A percentile compares a stretch with the other conserved stretches of the same genome.
phyloP scores from a whole-genome alignment of 257 asterid genomes.

The Rehmannia glutinosa region DNA sequence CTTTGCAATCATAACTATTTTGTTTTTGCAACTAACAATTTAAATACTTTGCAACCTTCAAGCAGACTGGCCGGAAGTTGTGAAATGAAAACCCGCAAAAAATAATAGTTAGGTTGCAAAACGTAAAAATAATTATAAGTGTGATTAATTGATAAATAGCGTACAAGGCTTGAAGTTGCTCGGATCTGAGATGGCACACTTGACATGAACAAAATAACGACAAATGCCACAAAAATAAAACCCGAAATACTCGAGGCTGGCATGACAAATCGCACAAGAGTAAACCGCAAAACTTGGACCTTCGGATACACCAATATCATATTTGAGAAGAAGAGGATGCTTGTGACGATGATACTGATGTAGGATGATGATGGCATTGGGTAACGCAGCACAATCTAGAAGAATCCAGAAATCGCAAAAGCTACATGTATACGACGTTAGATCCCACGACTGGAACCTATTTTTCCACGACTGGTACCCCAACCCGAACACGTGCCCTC shows the following conservation, averaged over 20 bases:
- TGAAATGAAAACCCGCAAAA: no score
- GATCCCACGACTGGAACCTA: background rate
- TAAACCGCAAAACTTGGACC: no score
- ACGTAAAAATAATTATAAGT: no score
- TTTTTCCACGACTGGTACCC: no score
- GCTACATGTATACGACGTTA: background rate
- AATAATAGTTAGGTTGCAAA: no score
- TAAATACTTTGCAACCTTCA: no score
- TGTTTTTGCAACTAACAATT: no score
- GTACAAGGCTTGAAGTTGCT: background rate
- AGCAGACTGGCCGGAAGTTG: no score
- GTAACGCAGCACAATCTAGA: slow-evolving; percentile 11
- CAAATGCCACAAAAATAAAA: background rate
- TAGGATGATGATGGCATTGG: background rate
- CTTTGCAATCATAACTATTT: no score
- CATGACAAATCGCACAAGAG: background rate
- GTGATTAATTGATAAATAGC: no score
- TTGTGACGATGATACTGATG: background rate
- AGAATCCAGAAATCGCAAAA: slow-evolving; percentile 14
- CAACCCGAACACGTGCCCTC: no score
- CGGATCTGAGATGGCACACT: background rate
- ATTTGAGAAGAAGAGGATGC: slow-evolving; percentile 8
- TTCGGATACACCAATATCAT: background rate
- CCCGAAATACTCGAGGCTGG: background rate
- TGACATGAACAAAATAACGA: background rate